A percentile compares a stretch with the other conserved stretches of the same genome.
These are phyloP conservation scores for Penicillium taxi DNA, from an alignment of 495 filamentous ascomycete species.

Conservation along the genomic window DNA sequence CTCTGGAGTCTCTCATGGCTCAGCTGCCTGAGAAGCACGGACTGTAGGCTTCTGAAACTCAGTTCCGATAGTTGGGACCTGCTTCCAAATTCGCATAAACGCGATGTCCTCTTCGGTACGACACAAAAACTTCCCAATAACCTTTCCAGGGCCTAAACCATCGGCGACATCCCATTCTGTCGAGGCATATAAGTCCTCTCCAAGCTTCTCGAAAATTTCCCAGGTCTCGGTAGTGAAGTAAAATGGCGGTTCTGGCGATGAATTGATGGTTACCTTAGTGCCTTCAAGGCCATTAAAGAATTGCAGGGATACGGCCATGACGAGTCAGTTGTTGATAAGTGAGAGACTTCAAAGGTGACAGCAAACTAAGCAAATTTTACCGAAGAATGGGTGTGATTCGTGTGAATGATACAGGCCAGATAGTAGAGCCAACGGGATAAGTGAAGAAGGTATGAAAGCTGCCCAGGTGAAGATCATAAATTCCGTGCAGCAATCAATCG, in stretches of 20 bases:
- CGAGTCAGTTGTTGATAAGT: too few relatives aligned
- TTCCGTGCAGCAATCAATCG: too few relatives aligned
- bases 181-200: neutral
- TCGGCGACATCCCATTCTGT: conserved; percentile 4
- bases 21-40: neutral
- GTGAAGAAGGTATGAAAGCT: too few relatives aligned
- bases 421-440: too few relatives aligned
- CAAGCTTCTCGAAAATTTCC: conserved; percentile 7
- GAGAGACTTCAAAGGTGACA: too few relatives aligned
- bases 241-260: conserved; percentile 1
- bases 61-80: neutral
- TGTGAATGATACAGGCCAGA: too few relatives aligned
- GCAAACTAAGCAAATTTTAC: too few relatives aligned
- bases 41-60: neutral
- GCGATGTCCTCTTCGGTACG: neutral
- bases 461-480: too few relatives aligned
- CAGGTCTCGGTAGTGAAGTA: conserved; percentile 4
- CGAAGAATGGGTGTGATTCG: too few relatives aligned
- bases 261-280: conserved; percentile 5
- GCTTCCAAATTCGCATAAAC: neutral
- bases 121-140: conserved; percentile 2
- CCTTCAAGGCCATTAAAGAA: conserved; percentile 6
- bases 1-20: neutral
- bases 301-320: too few relatives aligned
- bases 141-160: neutral